Evolutionary conservation across 305 asterid species (phyloP), one percentile per base, ranked within the genome.

Genomic region (Solanum hybrid): DNA sequence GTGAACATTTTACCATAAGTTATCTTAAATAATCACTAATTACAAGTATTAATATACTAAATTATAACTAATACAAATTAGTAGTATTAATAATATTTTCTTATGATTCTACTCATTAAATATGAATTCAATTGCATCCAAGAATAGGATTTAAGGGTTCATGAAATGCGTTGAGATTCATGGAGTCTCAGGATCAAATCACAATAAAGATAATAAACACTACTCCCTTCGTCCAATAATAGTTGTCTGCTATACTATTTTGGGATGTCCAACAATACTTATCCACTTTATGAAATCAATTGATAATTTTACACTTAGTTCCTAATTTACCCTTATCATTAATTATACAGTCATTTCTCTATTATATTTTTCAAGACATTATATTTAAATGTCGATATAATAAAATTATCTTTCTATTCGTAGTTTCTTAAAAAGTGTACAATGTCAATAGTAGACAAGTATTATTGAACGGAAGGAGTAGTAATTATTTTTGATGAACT

Each of bases 151-250:
- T n/a, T 56, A 56, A 56, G 4, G 24, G 24, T 17, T 0, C 1
- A 6, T 56, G 64, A 46, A 46, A 14, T 46, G 64, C 22, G 22
- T 46, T 46, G 64, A 46, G 64, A 46, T 46, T 14, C 7, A 46
- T 46, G 22, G 64, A 46, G 64, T 46, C 3, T 5, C 1, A 0
- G 3, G 64, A 46, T 46, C 7, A 56, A 56, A 56, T 56, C 69
- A 56, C 69, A 56, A 56, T 3, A 56, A 1, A 56, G 69, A 17
- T 3, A 1, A 17, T 56, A 17, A 56, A 56, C 24, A 17, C 24
- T 56, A 46, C 1, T 46, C 3, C 3, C 0, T 46, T 0, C 1
- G 3, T 46, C 1, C 60, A 5, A 46, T 1, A 14, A 46, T 13
- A 46, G 60, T 46, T 46, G 22, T 46, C 7, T 1, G 2, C 20